Base-by-base conservation (phyloP, 768 basidiomycete genomes). In the Termitomyces bulborhizus region DNA sequence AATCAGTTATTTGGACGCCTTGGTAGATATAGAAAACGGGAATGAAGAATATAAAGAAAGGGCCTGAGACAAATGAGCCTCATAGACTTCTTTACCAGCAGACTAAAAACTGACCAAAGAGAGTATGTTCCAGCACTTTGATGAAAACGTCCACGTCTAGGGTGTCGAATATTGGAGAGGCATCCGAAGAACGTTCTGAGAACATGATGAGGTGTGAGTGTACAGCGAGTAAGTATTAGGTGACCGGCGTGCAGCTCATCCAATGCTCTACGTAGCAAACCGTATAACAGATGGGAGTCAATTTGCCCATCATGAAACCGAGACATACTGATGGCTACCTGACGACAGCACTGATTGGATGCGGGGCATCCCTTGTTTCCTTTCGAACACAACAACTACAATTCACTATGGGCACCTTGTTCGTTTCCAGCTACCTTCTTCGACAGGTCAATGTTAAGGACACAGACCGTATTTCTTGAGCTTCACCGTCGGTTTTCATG, bases 1-100 rank as follows among this genome's bases (percentile, higher is more conserved):
- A 74, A 60, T 85, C 78, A 40, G 73, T 71, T 62, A 74, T 64
- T 34, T 75, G 76, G 40, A 74, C 74, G 2, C 85, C 84, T 62
- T 90, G 88, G 61, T 90, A 89, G 54, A 84, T 69, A 65, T 84
- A 86, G 67, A 93, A 89, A 24, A 91, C 64, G 1, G 92, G 90
- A 56, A 95, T 73, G 57, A 93, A 85, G 69, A 79, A 79, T 9
- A 87, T 74, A 72, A 96, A 95, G 75, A 92, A 88, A 16, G 93
- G 92, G 60, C 89, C 90, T 92, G 49, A 37, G 34, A 55, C 48
- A 57, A 57, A 21, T 62, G n/a, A 57, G 54, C 40, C 44, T 15
- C 21, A 43, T 31, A 29, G 36, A 45, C 40, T 36, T 36, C n/a
- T 39, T 13, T 5, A 39, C 11, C n/a, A 13, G 21, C 21, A 29